phyloP scores from a whole-genome alignment of 352 stramenopile species.

The Phytophthora syringae region DNA sequence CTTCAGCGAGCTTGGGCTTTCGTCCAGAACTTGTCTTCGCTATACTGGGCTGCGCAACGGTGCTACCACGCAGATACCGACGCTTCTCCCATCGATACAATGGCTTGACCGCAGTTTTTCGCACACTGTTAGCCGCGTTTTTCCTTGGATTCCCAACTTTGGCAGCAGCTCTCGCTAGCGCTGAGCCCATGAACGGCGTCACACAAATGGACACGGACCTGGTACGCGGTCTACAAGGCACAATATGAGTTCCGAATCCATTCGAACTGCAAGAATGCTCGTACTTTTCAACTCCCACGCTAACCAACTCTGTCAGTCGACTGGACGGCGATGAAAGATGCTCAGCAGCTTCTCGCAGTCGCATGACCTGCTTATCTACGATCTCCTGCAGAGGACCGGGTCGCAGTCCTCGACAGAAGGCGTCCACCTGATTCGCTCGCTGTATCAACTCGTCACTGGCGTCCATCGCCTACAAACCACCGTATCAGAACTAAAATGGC shows the following conservation, averaged over 20 bases:
- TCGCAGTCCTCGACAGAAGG: slow-evolving; percentile 47
- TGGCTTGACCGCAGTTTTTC: slow-evolving; percentile 42
- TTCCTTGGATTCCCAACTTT: slow-evolving; percentile 40
- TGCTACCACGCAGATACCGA: slow-evolving; percentile 25
- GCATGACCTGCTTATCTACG: slow-evolving; percentile 51
- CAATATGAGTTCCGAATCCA: too few species aligned
- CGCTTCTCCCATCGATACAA: slow-evolving; percentile 69
- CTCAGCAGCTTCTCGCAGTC: slow-evolving; percentile 40
- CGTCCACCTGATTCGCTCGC: slow-evolving; percentile 51
- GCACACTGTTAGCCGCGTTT: slow-evolving; percentile 38
- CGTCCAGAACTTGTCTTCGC: slow-evolving; percentile 15
- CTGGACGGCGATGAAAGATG: slow-evolving; percentile 35
- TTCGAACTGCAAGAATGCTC: background rate
- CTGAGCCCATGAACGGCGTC: slow-evolving; percentile 43
- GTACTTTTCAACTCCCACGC: slow-evolving; percentile 21
- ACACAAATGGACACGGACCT: slow-evolving; percentile 31
- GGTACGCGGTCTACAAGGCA: slow-evolving; percentile 24
- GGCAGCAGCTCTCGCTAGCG: slow-evolving; percentile 25
- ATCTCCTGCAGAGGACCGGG: slow-evolving; percentile 55
- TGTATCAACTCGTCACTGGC: slow-evolving; percentile 45
- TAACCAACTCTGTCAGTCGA: slow-evolving; percentile 18
- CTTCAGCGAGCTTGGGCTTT: slow-evolving; percentile 18
- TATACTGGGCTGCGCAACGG: slow-evolving; percentile 22
- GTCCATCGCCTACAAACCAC: slow-evolving; percentile 33
- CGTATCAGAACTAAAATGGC: background rate